A percentile compares a stretch with the other conserved stretches of the same genome.
These are phyloP conservation scores for Oryza brachyantha DNA, from an alignment of 176 grass and related monocot genomes.

Conservation along the genomic window DNA sequence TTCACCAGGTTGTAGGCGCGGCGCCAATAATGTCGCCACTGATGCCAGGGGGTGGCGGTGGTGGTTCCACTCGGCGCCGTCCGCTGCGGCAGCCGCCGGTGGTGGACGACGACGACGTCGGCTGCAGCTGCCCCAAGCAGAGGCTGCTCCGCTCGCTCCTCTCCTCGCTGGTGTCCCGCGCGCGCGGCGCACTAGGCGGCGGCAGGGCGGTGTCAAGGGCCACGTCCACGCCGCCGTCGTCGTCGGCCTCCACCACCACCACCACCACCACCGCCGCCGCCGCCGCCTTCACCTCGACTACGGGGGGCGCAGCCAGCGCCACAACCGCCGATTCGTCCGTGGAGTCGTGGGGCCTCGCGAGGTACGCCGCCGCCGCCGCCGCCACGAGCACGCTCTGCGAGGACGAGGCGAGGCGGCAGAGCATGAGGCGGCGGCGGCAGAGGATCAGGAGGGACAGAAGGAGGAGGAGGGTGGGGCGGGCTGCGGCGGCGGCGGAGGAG, in stretches of 20 bases:
- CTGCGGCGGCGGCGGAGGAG: constrained; percentile 8
- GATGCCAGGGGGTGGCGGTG: neutral
- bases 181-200: neutral
- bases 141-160: constrained; percentile 52
- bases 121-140: constrained; percentile 68
- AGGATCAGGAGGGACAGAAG: neutral
- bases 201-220: neutral
- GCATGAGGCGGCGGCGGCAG: neutral
- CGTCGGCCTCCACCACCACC: constrained; percentile 45
- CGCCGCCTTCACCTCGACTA: constrained; percentile 26
- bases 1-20: neutral
- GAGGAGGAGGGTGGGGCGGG: constrained; percentile 21
- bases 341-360: neutral
- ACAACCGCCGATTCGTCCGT: neutral
- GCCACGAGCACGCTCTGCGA: constrained; percentile 9
- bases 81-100: constrained; percentile 46
- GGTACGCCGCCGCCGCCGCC: neutral
- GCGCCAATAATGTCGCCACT: neutral
- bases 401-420: neutral
- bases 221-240: constrained; percentile 18
- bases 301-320: constrained; percentile 22
- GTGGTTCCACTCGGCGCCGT: constrained; percentile 3
- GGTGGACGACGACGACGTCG: constrained; percentile 45
- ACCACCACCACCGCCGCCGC: constrained; percentile 53
- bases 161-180: constrained; percentile 31